phyloP scores from a whole-genome alignment of 2,329 filamentous ascomycete species.

The Penicillium fuscoglaucum region DNA sequence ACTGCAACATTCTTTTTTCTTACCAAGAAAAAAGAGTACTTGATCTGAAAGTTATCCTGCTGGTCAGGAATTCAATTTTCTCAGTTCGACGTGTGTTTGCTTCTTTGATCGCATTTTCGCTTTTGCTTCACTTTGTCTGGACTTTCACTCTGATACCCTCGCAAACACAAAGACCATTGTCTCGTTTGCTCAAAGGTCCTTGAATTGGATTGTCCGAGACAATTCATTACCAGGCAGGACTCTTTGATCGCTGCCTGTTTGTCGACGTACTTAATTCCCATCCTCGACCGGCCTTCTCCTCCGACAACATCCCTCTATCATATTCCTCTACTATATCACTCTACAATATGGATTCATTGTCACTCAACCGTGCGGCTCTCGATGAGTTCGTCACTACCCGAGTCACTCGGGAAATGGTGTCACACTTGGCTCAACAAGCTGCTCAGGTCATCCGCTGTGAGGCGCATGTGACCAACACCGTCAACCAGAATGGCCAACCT shows the following conservation, averaged over 20 bases:
- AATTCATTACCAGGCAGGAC: not conserved
- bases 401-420: constrained; percentile 51
- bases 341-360: constrained; percentile 13
- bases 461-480: constrained; percentile 49
- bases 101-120: not conserved
- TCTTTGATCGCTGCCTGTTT: not conserved
- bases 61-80: constrained; percentile 28
- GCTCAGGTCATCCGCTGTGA: constrained; percentile 52
- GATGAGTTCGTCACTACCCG: constrained; percentile 50
- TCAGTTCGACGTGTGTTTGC: constrained; percentile 1
- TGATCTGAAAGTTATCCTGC: constrained; percentile 26
- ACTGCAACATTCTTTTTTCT: constrained; percentile 32
- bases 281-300: constrained; percentile 7
- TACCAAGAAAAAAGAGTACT: constrained; percentile 9
- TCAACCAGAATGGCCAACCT: constrained; percentile 53
- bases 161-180: constrained; percentile 6
- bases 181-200: not conserved
- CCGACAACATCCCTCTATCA: constrained; percentile 4
- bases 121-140: constrained; percentile 3
- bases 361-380: constrained; percentile 46
- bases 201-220: constrained; percentile 1
- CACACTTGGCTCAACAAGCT: constrained; percentile 49
- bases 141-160: constrained; percentile 1
- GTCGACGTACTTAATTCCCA: constrained; percentile 5
- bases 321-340: too few relatives aligned